These are phyloP conservation scores for Cladosporium sp. DNA, from an alignment of 2,329 filamentous ascomycete species.

Conservation along the genomic window DNA sequence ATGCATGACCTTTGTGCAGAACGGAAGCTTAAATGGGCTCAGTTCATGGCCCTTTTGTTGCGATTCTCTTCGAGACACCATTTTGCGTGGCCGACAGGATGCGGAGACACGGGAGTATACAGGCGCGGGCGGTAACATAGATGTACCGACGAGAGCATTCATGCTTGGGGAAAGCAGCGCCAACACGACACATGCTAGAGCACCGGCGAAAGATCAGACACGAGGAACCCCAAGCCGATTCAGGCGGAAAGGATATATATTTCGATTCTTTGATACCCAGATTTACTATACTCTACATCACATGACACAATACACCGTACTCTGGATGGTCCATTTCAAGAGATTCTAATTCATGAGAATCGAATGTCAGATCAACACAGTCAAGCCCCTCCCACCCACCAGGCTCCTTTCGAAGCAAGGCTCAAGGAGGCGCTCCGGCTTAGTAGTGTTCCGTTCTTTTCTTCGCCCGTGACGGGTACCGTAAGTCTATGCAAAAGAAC, in stretches of 20 bases:
- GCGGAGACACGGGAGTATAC: no score
- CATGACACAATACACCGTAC: background rate
- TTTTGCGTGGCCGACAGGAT: background rate
- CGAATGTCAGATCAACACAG: conserved; percentile 76
- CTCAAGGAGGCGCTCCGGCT: conserved; percentile 96
- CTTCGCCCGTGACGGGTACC: conserved; percentile 59
- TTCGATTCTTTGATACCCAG: conserved; percentile 10
- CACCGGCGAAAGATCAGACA: no score
- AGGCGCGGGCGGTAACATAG: no score
- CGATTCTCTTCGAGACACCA: background rate
- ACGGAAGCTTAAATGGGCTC: no score
- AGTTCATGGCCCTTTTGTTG: no score
- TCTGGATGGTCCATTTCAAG: background rate
- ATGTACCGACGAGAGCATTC: no score
- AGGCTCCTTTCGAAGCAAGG: conserved; percentile 70
- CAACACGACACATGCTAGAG: no score
- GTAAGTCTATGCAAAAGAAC: conserved; percentile 25
- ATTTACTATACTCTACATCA: background rate
- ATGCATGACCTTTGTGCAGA: no score
- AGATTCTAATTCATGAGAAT: background rate
- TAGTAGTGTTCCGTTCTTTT: conserved; percentile 81
- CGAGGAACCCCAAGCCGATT: no score
- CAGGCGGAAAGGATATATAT: background rate
- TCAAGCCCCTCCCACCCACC: conserved; percentile 92
- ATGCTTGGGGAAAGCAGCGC: no score